Evolutionary conservation across 345 rosid genomes (phyloP), one percentile per base, ranked within the genome.

Genomic region (Triadica sebifera): DNA sequence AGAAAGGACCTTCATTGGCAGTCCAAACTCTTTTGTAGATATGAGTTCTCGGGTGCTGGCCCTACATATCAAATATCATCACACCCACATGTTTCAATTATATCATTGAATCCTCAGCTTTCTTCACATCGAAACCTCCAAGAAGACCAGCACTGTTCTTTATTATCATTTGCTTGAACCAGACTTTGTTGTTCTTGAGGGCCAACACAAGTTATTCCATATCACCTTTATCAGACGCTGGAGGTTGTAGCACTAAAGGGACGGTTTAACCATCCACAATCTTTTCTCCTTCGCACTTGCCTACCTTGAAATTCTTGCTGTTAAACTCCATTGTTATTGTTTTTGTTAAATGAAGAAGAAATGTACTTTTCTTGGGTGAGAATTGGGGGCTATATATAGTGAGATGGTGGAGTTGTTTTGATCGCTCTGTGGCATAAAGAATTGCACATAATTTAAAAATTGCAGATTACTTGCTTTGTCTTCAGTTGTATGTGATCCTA

Each of bases 1-100:
- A 89, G 22, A 88, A 76, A 4, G 91, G 94, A 10, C 94, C 94
- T 79, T 89, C 94, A 52, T 86, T 88, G 41, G 94, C 94, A 2
- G 90, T 89, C 90, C 90, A 89, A 8, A 89, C 84, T 43, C 89
- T 80, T 70, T 86, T 88, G 63, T 88, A 71, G 6, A 88, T 63
- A 43, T 89, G 84, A 19, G 90, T 86, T 56, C 91, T 60, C 0
- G n/a, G 87, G 86, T 0, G 88, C 94, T 0, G 94, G 90, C 0
- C 90, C 90, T 3, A 86, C 76, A 47, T 89, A 89, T 16, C 87
- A 83, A 16, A 85, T 81, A 52, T 87, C 86, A 1, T 87, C 91
- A 90, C 91, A 87, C 1, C 75, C 93, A 12, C 77, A 87, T 25
- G 81, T 52, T 76, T 89, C 91, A 2, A 87, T n/a, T n/a, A n/a